Base-by-base conservation (phyloP, 2,329 filamentous ascomycete genomes). In the Seiridium unicorne region DNA sequence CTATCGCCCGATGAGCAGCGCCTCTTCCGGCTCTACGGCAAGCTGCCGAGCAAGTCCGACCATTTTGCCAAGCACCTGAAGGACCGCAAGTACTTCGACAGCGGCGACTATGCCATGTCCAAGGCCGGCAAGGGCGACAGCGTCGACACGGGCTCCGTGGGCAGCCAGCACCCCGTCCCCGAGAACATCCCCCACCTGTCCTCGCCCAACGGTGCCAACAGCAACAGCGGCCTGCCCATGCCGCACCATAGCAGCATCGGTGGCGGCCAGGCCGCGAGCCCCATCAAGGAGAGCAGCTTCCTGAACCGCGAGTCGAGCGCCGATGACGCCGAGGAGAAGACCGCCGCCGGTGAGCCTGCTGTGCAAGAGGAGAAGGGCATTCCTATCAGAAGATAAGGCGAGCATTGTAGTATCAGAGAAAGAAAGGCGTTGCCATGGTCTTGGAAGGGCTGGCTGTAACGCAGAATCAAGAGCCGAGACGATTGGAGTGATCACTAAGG, bases 41-140 rank as follows among this genome's bases (percentile, higher is more conserved):
- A 98, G 81, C 89, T 98, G 62, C 95, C 95, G 65, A 96, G 91
- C 77, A 95, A 95, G 77, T 96, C 93, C 76, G 94, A 97, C 77
- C 86, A 97, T 72, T 89, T 98, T 70, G 93, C 96, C 83, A 98
- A 98, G 83, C 96, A 98, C 75, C 87, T 98, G 74, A 97, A 97
- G 85, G 95, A 98, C 77, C 93, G 95, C 82, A 99, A 96, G 81
- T 97, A 97, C 81, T 97, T 97, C 78, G 93, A 97, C 81, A 95
- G 91, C 62, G 93, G 93, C 72, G 93, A 97, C 81, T 97, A 97
- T 72, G 93, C 93, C 72, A 91, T 97, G 80, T 94, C 91, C 77
- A 97, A 97, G 82, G 95, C 95, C 62, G 95, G 95, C 78, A 98
- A 98, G 81, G 93, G 92, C 75, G 91, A 93, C 72, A 91, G 95